phyloP scores from a whole-genome alignment of 2,329 filamentous ascomycete species.

The Cytospora mali region DNA sequence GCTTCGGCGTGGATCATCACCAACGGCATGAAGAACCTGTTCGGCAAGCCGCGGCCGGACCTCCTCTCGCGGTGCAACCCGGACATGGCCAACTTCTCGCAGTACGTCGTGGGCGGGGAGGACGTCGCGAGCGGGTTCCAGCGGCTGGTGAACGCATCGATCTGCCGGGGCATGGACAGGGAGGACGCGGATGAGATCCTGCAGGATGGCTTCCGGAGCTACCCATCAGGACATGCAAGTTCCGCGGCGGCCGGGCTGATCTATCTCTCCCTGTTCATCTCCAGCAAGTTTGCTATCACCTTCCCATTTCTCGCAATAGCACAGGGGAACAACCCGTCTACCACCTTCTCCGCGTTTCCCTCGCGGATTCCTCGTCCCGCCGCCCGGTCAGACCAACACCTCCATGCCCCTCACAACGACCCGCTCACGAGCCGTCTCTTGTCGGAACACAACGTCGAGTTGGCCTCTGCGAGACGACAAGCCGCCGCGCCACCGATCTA shows the following conservation, averaged over 20 bases:
- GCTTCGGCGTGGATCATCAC: slow-evolving; percentile 78
- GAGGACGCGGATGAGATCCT: slow-evolving; percentile 55
- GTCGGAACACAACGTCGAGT: slow-evolving; percentile 41
- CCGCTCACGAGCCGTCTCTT: slow-evolving; percentile 37
- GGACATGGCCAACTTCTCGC: slow-evolving; percentile 63
- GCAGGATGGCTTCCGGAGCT: slow-evolving; percentile 83
- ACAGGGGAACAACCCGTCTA: slow-evolving; percentile 49
- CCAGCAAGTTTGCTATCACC: slow-evolving; percentile 76
- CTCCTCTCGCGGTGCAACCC: slow-evolving; percentile 79
- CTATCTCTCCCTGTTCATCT: slow-evolving; percentile 85
- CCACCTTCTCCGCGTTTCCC: slow-evolving; percentile 68
- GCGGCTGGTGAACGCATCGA: slow-evolving; percentile 69
- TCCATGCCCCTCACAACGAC: slow-evolving; percentile 35
- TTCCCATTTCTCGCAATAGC: slow-evolving; percentile 65
- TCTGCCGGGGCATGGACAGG: slow-evolving; percentile 66
- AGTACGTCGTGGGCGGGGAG: slow-evolving; percentile 66
- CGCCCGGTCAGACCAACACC: slow-evolving; percentile 36
- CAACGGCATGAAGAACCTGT: slow-evolving; percentile 79
- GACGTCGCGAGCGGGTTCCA: slow-evolving; percentile 59
- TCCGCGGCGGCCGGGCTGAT: slow-evolving; percentile 78
- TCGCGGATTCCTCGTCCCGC: slow-evolving; percentile 58
- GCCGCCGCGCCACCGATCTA: slow-evolving; percentile 84
- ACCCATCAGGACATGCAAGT: slow-evolving; percentile 76
- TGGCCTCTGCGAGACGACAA: slow-evolving; percentile 64
- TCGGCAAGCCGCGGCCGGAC: slow-evolving; percentile 76